Percentiles rank a stretch among this genome's conserved stretches.
Conservation (phyloP, 2,329 filamentous ascomycete genomes). For the Pezicula carpinea region DNA sequence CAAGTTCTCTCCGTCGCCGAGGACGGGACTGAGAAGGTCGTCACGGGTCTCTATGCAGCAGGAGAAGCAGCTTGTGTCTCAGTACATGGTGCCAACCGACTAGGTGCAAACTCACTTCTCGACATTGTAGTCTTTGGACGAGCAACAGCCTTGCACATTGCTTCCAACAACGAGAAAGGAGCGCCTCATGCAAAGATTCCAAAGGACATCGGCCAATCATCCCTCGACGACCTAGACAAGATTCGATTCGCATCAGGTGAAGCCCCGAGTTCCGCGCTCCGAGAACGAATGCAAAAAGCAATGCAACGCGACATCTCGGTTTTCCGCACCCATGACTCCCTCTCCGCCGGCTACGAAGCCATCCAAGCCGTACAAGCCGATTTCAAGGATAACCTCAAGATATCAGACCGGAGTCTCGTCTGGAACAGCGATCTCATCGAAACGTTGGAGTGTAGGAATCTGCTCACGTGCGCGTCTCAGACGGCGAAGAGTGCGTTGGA, state of each 20-base stretch:
- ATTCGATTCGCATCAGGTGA: conserved; percentile 33
- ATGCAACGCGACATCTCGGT: conserved; percentile 43
- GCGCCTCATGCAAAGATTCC: conserved; percentile 30
- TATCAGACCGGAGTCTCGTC: conserved; percentile 40
- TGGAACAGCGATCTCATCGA: conserved; percentile 45
- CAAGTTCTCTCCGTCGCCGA: conserved; percentile 38
- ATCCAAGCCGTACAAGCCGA: conserved; percentile 31
- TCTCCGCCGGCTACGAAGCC: conserved; percentile 28
- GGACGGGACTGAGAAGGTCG: conserved; percentile 34
- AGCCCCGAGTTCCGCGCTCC: conserved; percentile 32
- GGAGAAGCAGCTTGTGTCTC: conserved; percentile 44
- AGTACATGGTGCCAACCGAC: conserved; percentile 43
- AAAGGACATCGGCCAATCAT: conserved; percentile 30
- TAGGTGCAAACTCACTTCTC: conserved; percentile 43
- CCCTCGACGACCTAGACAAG: conserved; percentile 29
- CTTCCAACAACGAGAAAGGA: conserved; percentile 33
- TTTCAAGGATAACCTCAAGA: conserved; percentile 29
- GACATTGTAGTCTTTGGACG: conserved; percentile 46
- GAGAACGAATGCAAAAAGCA: conserved; percentile 38
- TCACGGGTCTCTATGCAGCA: conserved; percentile 42
- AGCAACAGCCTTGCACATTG: conserved; percentile 38
- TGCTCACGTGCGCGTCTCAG: conserved; percentile 41
- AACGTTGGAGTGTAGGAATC: conserved; percentile 41
- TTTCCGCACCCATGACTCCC: conserved; percentile 36
- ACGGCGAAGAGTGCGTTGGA: conserved; percentile 39